Evolutionary conservation across 129 eudicot genomes (phyloP).

Genomic region (Saposhnikovia divaricata): DNA sequence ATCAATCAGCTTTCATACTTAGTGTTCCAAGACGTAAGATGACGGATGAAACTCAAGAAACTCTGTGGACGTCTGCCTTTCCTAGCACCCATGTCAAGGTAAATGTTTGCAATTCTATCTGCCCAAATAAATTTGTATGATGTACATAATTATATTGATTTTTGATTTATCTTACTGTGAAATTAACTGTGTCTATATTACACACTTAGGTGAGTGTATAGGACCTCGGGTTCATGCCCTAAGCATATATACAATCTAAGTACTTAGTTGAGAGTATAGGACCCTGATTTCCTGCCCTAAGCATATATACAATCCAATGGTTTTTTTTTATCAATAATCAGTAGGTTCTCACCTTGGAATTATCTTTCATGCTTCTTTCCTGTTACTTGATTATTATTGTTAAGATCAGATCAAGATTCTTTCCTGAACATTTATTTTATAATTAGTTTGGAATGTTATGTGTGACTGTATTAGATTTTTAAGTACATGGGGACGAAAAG

Average conservation of each 20-base stretch:
- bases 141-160: background rate
- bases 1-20: constrained; percentile 90
- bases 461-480: background rate
- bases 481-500: background rate
- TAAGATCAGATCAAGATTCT: constrained; percentile 17
- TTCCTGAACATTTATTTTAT: background rate
- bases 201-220: background rate
- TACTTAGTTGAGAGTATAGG: background rate
- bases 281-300: background rate
- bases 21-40: constrained; percentile 89
- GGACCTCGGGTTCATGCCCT: background rate
- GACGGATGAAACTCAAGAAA: constrained; percentile 95
- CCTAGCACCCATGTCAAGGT: constrained; percentile 99
- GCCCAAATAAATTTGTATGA: background rate
- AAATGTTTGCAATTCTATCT: background rate
- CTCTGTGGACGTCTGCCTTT: constrained; percentile 90
- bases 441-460: background rate
- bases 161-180: background rate
- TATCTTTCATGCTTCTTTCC: background rate
- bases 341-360: no score
- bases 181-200: background rate
- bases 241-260: background rate
- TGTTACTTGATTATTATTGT: constrained; percentile 76
- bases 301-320: background rate
- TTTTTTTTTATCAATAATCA: no score